Conservation (phyloP, 169 alveolate species). For the Eimeria necatrix region DNA sequence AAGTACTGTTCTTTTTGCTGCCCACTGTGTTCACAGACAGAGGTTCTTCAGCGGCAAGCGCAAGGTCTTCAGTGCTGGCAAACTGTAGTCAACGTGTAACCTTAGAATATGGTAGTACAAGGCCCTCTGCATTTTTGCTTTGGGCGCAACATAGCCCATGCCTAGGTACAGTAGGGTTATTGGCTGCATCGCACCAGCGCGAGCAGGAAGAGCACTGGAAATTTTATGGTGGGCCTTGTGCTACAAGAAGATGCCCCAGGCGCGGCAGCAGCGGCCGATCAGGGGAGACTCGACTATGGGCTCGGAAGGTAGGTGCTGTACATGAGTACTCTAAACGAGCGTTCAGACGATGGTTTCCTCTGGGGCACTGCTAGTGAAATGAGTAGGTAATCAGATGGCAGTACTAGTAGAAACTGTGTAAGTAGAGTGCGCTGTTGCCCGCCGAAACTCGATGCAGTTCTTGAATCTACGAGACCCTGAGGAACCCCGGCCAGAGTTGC, state of each 20-base stretch:
- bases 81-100: not conserved
- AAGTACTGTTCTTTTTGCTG: not conserved
- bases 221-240: no score
- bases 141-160: not conserved
- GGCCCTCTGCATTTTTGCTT: not conserved
- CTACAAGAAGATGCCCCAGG: no score
- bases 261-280: not conserved
- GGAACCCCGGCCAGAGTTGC: slow-evolving; percentile 47
- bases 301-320: not conserved
- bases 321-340: not conserved
- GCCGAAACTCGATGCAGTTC: not conserved
- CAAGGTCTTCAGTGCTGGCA: not conserved
- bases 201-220: no score
- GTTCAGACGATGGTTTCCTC: not conserved
- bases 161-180: no score
- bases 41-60: not conserved
- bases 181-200: not conserved
- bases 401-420: not conserved
- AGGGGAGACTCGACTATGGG: slow-evolving; percentile 14
- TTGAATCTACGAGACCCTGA: slow-evolving; percentile 44
- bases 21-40: not conserved
- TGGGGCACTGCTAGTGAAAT: not conserved
- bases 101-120: no score
- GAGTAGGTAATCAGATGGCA: not conserved
- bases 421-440: not conserved